These are phyloP conservation scores for Bryoerythrophyllum caledonicum DNA, from an alignment of 225 moss, liverwort and hornwort genomes.

Conservation along the genomic window DNA sequence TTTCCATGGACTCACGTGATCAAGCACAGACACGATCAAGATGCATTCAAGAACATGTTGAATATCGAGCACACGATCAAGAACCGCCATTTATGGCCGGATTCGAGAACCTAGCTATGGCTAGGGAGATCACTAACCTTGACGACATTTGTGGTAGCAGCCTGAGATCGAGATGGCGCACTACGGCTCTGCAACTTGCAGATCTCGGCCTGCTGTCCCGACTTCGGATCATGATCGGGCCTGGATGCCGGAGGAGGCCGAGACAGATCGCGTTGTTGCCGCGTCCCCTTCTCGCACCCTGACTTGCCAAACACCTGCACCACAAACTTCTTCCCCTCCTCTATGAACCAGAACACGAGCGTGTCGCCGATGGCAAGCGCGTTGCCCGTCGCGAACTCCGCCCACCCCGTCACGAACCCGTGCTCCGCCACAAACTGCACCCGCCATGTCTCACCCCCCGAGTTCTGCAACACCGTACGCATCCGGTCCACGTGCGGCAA, in stretches of 20 bases:
- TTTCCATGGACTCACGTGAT: too few relatives aligned
- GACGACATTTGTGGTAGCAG: too few relatives aligned
- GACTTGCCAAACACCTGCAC: constrained; percentile 12
- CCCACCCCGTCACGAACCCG: constrained; percentile 16
- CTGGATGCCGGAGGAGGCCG: background rate
- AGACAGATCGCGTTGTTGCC: background rate
- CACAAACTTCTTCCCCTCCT: background rate
- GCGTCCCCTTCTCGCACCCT: constrained; percentile 11
- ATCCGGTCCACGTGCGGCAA: background rate
- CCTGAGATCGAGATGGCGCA: too few relatives aligned
- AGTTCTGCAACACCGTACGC: constrained; percentile 14
- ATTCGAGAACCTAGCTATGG: too few relatives aligned
- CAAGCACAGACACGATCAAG: background rate
- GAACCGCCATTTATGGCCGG: too few relatives aligned
- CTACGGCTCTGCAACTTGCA: background rate
- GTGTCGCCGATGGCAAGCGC: constrained; percentile 12
- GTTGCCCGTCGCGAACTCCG: constrained; percentile 19
- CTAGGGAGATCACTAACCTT: too few relatives aligned
- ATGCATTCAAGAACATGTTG: background rate
- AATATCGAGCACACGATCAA: too few relatives aligned
- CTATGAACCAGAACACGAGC: constrained; percentile 20
- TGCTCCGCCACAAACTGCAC: background rate
- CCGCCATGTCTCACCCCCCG: constrained; percentile 1
- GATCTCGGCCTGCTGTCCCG: too few relatives aligned
- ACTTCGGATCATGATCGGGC: background rate